Percentiles rank a stretch among this genome's conserved stretches.
Conservation (phyloP, 257 asterid genomes). For the Rhazya stricta region DNA sequence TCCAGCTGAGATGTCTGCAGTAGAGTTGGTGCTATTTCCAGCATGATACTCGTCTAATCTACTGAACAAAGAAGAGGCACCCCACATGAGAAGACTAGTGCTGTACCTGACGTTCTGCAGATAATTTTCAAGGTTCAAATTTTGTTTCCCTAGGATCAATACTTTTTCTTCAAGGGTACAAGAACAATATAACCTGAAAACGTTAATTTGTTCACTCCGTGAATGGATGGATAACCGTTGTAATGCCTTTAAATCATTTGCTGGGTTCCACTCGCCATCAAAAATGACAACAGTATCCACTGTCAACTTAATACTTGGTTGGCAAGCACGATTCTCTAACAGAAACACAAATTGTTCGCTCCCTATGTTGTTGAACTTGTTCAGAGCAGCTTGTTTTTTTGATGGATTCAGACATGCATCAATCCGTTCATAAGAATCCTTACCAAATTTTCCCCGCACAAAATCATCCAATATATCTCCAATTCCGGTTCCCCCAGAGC, state of each 20-base stretch:
- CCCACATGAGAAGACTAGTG: constrained; percentile 72
- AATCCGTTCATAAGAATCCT: constrained; percentile 57
- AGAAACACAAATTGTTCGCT: constrained; percentile 64
- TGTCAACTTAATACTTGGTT: constrained; percentile 47
- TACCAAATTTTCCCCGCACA: constrained; percentile 61
- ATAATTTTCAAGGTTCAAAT: constrained; percentile 40
- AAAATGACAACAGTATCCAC: constrained; percentile 61
- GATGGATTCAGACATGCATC: constrained; percentile 35
- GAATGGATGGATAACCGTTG: constrained; percentile 59
- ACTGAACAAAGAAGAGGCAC: constrained; percentile 59
- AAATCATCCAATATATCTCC: constrained; percentile 71
- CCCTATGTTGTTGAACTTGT: constrained; percentile 62
- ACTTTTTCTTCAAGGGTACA: constrained; percentile 75
- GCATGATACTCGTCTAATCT: constrained; percentile 70
- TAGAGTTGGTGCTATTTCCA: constrained; percentile 26
- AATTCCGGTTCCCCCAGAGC: constrained; percentile 35
- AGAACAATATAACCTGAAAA: constrained; percentile 73
- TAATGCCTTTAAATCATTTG: constrained; percentile 63
- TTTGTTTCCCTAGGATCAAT: constrained; percentile 59
- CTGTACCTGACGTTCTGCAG: constrained; percentile 42
- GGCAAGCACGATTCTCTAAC: constrained; percentile 81
- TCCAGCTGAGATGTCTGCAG: constrained; percentile 36
- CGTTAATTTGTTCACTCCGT: constrained; percentile 46
- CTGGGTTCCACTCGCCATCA: constrained; percentile 76
- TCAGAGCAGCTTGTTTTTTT: constrained; percentile 67